These are phyloP conservation scores for Globisporangium radiosum DNA, from an alignment of 352 stramenopile species.

Conservation along the genomic window DNA sequence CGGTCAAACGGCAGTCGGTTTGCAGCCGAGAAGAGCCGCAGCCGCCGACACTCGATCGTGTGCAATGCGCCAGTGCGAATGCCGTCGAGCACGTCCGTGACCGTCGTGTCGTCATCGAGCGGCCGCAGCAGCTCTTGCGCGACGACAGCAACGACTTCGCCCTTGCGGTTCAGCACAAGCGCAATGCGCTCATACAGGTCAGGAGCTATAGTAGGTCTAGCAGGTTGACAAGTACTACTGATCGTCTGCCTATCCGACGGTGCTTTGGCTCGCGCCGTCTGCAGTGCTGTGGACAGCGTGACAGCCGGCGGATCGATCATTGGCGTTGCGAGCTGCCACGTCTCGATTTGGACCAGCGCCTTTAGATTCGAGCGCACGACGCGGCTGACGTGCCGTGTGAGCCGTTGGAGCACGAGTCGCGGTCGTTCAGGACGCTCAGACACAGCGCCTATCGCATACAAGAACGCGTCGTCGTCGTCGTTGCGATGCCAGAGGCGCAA, in stretches of 20 bases:
- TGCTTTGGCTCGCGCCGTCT: slow-evolving; percentile 3
- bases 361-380: slow-evolving; percentile 50
- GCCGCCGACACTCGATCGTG: slow-evolving; percentile 35
- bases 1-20: slow-evolving; percentile 45
- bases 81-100: slow-evolving; percentile 22
- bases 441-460: slow-evolving; percentile 34
- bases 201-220: background rate
- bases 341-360: slow-evolving; percentile 32
- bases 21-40: slow-evolving; percentile 44
- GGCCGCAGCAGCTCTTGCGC: slow-evolving; percentile 49
- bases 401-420: slow-evolving; percentile 37
- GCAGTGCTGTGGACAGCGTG: slow-evolving; percentile 13
- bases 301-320: slow-evolving; percentile 15
- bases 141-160: slow-evolving; percentile 48
- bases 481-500: slow-evolving; percentile 32
- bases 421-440: slow-evolving; percentile 29
- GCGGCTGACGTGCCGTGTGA: slow-evolving; percentile 39
- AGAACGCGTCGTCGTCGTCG: slow-evolving; percentile 26
- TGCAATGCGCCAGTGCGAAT: slow-evolving; percentile 21
- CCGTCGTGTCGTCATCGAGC: slow-evolving; percentile 19
- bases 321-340: slow-evolving; percentile 43
- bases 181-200: slow-evolving; percentile 52
- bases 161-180: slow-evolving; percentile 28
- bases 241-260: too few species aligned
- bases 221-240: too few species aligned